Base-by-base conservation (phyloP, 1,284 basidiomycete species). In the Apiotrichum gamsii region DNA sequence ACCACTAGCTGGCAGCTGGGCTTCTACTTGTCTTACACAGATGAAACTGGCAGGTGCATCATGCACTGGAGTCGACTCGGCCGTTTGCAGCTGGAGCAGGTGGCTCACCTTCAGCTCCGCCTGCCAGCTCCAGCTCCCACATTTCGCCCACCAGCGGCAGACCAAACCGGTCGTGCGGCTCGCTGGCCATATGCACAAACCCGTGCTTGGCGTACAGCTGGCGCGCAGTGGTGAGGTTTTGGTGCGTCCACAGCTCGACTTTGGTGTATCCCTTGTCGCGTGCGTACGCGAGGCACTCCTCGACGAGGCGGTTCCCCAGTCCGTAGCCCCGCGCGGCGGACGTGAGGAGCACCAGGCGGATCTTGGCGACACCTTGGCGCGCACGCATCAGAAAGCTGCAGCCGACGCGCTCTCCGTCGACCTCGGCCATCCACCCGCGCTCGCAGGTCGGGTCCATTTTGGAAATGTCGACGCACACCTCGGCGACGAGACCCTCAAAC, bases 201-300 rank as follows among this genome's bases (percentile, higher is more conserved):
- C 49, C 53, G 16, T 46, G 45, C 19, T 24, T 28, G n/a, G 43
- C 40, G 8, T 55, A 55, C 11, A 55, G 43, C 4, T n/a, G 8
- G 20, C 49, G n/a, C 4, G 53, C 53, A 10, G 40, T 43, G 8
- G 14, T 16, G 20, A 55, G 49, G n/a, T 29, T 25, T 19, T 19
- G 30, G 11, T 55, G 49, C 19, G 53, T 55, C 53, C 49, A 48
- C 23, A 55, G 44, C 33, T 47, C 49, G 33, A 55, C 18, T 14
- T 29, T 24, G 28, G 6, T 18, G 21, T 51, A 55, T 3, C 53
- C 49, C 19, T 16, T 23, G 6, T 40, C 46, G 21, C 46, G 34
- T 2, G 49, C 48, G 20, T 36, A 48, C 10, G 30, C 36, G 16
- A 54, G 32, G 8, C 34, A 31, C 31, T 32, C 43, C 28, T 54